Conservation (phyloP, 2,329 filamentous ascomycete genomes). For the Xylariaceae sp. region DNA sequence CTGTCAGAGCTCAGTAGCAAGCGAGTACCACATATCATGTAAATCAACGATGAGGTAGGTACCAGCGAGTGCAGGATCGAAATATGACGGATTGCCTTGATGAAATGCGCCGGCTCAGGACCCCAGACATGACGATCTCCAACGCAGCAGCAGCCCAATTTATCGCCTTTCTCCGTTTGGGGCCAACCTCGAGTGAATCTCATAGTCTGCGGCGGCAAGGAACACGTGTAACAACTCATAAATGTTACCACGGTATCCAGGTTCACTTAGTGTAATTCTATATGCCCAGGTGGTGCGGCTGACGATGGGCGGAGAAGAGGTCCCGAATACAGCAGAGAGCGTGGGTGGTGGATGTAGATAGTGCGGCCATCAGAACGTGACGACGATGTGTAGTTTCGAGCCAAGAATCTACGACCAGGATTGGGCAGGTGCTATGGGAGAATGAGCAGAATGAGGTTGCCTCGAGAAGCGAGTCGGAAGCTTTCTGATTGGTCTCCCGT, state of each 20-base stretch:
- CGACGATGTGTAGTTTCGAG: not conserved
- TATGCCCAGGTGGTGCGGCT: not conserved
- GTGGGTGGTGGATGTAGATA: not conserved
- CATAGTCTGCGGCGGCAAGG: conserved; percentile 1
- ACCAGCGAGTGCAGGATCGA: too few relatives aligned
- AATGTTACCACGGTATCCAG: not conserved
- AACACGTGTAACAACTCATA: not conserved
- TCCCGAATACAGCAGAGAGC: not conserved
- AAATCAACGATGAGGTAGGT: too few relatives aligned
- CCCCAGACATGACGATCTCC: conserved; percentile 5
- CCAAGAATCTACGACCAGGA: not conserved
- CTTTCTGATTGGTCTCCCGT: conserved; percentile 28
- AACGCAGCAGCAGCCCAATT: not conserved
- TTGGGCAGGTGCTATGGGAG: not conserved
- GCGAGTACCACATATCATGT: too few relatives aligned
- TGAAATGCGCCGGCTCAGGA: not conserved
- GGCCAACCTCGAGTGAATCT: not conserved
- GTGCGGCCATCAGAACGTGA: not conserved
- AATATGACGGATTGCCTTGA: not conserved
- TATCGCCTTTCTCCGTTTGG: not conserved
- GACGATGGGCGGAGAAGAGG: not conserved
- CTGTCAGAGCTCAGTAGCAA: too few relatives aligned
- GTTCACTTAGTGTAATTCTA: not conserved
- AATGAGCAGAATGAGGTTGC: conserved; percentile 21
- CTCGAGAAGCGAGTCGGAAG: conserved; percentile 29